These are phyloP conservation scores for Fraxinus floribunda DNA, from an alignment of 305 asterid genomes.

Conservation along the genomic window DNA sequence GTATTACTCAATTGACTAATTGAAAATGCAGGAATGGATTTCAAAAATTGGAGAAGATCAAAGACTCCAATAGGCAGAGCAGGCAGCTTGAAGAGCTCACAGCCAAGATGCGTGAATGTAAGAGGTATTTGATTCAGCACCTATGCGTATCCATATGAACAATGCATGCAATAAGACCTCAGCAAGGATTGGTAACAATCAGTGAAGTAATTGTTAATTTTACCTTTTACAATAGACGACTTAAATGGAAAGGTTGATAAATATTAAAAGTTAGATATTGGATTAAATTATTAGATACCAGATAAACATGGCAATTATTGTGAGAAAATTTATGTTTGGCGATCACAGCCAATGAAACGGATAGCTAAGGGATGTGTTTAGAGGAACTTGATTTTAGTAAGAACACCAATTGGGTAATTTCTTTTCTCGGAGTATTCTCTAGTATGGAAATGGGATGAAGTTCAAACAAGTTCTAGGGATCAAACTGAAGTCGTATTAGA, in stretches of 20 bases:
- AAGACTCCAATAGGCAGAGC: slow-evolving; percentile 83
- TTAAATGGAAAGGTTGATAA: slow-evolving; percentile 4
- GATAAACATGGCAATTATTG: neutral
- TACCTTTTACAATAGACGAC: neutral
- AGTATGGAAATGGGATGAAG: neutral
- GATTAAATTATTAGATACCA: neutral
- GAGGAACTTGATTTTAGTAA: neutral
- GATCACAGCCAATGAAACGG: neutral
- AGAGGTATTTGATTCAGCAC: slow-evolving; percentile 55
- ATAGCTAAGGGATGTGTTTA: neutral
- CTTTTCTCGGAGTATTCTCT: neutral
- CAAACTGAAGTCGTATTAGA: neutral
- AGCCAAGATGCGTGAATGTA: slow-evolving; percentile 93
- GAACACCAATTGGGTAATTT: neutral
- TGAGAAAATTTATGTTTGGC: neutral
- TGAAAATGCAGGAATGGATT: slow-evolving; percentile 76
- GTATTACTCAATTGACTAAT: slow-evolving; percentile 13
- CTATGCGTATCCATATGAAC: neutral
- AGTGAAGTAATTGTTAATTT: slow-evolving; percentile 18
- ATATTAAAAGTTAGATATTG: neutral
- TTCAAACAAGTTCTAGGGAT: neutral
- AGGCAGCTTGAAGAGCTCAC: slow-evolving; percentile 97
- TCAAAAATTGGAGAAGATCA: slow-evolving; percentile 92
- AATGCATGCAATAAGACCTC: neutral
- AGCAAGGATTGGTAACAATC: neutral